These are phyloP conservation scores for Aspergillus versicolor DNA, from an alignment of 2,329 filamentous ascomycete species.

Conservation along the genomic window DNA sequence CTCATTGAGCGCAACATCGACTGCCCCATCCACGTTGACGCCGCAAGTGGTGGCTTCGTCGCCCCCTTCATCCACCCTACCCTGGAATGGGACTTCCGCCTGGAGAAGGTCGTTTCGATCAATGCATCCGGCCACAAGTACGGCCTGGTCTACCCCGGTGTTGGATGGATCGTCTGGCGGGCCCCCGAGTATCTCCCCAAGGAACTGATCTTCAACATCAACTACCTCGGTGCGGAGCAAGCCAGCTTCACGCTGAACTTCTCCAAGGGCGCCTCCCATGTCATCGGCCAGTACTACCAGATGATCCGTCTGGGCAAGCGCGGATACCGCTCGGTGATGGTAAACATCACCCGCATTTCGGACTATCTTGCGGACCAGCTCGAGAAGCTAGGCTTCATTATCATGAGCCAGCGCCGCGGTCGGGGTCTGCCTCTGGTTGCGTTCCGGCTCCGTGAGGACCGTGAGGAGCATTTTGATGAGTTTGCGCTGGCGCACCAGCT, in stretches of 20 bases:
- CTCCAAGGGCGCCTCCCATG: slow-evolving; percentile 89
- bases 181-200: slow-evolving; percentile 78
- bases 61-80: slow-evolving; percentile 84
- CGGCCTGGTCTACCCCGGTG: slow-evolving; percentile 78
- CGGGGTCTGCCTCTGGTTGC: slow-evolving; percentile 84
- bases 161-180: slow-evolving; percentile 93
- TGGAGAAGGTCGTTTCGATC: slow-evolving; percentile 86
- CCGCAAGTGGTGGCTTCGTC: slow-evolving; percentile 88
- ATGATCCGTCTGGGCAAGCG: slow-evolving; percentile 91
- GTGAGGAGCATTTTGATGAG: slow-evolving; percentile 65
- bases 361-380: slow-evolving; percentile 80
- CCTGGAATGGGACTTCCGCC: slow-evolving; percentile 87
- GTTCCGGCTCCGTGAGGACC: slow-evolving; percentile 68
- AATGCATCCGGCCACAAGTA: slow-evolving; percentile 94
- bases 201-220: slow-evolving; percentile 98
- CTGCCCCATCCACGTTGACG: slow-evolving; percentile 88
- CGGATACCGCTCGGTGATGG: slow-evolving; percentile 91
- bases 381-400: slow-evolving; percentile 73
- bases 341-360: slow-evolving; percentile 83
- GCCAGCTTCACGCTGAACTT: slow-evolving; percentile 97
- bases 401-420: slow-evolving; percentile 79
- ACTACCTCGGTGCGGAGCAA: slow-evolving; percentile 94
- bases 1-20: slow-evolving; percentile 73
- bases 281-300: slow-evolving; percentile 97
- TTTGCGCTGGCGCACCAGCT: slow-evolving; percentile 82